Evolutionary conservation across 225 moss, liverwort and hornwort species (phyloP).

Genomic region (Polytrichum formosum): DNA sequence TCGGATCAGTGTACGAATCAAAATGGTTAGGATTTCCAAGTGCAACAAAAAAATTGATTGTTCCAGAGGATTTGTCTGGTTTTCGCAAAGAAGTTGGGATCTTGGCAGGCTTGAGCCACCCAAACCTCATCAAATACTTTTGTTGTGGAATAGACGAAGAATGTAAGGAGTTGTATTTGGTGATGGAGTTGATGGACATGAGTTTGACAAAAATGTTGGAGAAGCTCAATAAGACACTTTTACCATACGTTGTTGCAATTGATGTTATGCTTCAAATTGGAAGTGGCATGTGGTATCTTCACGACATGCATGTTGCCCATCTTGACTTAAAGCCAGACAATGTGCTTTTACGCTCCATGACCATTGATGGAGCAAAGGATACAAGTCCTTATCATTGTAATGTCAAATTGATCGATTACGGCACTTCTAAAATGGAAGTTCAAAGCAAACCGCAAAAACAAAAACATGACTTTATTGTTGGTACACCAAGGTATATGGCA

Average conservation of each 20-base stretch:
- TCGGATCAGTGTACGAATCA: not conserved
- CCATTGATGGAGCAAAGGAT: not conserved
- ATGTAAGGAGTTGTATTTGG: slow-evolving; percentile 13
- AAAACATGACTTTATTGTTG: not conserved
- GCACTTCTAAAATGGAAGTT: slow-evolving; percentile 20
- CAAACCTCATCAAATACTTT: slow-evolving; percentile 33
- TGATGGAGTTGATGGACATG: not conserved
- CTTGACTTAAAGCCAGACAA: slow-evolving; percentile 32
- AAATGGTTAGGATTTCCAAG: slow-evolving; percentile 38
- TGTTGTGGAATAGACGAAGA: slow-evolving; percentile 10
- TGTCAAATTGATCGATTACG: slow-evolving; percentile 36
- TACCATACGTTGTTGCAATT: slow-evolving; percentile 25
- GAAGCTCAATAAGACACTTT: slow-evolving; percentile 3
- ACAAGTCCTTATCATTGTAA: slow-evolving; percentile 10
- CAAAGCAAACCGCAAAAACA: not conserved
- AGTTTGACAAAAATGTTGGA: slow-evolving; percentile 25
- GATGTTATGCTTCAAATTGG: slow-evolving; percentile 43
- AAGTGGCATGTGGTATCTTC: slow-evolving; percentile 44
- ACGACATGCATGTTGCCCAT: slow-evolving; percentile 31
- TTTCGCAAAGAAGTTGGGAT: slow-evolving; percentile 21
- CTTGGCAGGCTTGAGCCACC: slow-evolving; percentile 18
- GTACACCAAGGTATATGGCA: slow-evolving; percentile 11
- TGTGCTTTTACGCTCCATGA: slow-evolving; percentile 15
- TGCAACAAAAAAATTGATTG: slow-evolving; percentile 27
- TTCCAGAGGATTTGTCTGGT: slow-evolving; percentile 4